Conservation (phyloP, 306 rosid species). For the Glycine soja region DNA sequence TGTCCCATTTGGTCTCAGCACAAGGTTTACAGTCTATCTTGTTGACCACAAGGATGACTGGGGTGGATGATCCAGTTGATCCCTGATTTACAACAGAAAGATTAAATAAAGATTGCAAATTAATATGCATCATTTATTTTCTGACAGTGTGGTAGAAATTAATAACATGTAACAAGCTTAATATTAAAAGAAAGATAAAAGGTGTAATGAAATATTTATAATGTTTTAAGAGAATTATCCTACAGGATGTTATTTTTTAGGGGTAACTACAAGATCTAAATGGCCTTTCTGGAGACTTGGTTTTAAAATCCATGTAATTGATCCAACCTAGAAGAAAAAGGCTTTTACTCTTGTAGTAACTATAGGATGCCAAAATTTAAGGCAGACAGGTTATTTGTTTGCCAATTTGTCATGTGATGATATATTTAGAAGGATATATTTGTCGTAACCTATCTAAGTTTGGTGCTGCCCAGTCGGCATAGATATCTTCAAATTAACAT, state of each 20-base stretch:
- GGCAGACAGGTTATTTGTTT: background rate
- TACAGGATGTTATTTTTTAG: background rate
- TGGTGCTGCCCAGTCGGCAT: slow-evolving; percentile 14
- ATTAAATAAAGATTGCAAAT: slow-evolving; percentile 25
- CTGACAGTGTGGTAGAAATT: slow-evolving; percentile 32
- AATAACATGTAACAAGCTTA: slow-evolving; percentile 23
- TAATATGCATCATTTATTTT: slow-evolving; percentile 15
- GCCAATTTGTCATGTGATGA: slow-evolving; percentile 30
- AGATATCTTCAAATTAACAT: slow-evolving; percentile 12
- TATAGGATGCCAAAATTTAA: slow-evolving; percentile 13
- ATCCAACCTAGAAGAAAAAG: background rate
- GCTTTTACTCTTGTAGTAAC: background rate
- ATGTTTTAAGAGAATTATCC: slow-evolving; percentile 5
- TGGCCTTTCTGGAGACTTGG: slow-evolving; percentile 11
- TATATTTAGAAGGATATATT: background rate
- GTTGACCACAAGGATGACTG: slow-evolving; percentile 85
- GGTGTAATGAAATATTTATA: slow-evolving; percentile 10
- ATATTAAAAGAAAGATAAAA: background rate
- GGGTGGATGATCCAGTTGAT: slow-evolving; percentile 73
- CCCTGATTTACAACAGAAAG: slow-evolving; percentile 57
- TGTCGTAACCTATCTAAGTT: slow-evolving; percentile 2
- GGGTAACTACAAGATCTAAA: slow-evolving; percentile 29
- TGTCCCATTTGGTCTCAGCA: slow-evolving; percentile 55
- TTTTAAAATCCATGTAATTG: background rate
- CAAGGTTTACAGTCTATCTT: slow-evolving; percentile 74